Evolutionary conservation across 257 asterid genomes (phyloP), one percentile per base, ranked within the genome.

Genomic region (Fraxinus quadrangulata): DNA sequence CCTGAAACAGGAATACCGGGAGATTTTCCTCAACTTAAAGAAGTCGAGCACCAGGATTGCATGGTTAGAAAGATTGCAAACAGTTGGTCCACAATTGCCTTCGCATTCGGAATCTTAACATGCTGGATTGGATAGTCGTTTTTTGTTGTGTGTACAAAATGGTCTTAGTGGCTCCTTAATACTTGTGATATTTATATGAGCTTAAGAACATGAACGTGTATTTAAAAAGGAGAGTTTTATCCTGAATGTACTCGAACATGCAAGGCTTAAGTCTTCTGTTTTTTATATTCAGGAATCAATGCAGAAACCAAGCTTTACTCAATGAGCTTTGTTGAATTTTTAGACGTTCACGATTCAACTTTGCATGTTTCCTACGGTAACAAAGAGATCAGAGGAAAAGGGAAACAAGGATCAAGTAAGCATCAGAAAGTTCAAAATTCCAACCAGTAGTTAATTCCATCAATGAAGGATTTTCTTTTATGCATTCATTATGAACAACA

Each of bases 1-100:
- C 73, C 72, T 80, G 78, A 83, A 80, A 80, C 81, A 80, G 77
- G 84, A 80, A 77, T 80, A 83, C 56, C 54, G 86, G 39, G 87
- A 83, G 67, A 83, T 83, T 14, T 83, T 83, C 54, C 87, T 83
- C 17, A 80, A 77, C 82, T 70, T 80, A 79, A 83, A 83, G 79
- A 83, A 80, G 71, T 63, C 84, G 3, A 71, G 81, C 77, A 75
- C 83, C 23, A 83, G 81, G 73, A 54, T 83, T 13, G 81, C 86
- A 51, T 83, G 86, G 86, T 72, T 83, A 72, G 72, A 79, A 36
- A 75, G 86, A 78, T 71, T 83, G 70, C 81, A 79, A 47, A 71
- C 86, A 0, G 51, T 65, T 24, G 71, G 84, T 24, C 79, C 87
- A n/a, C 75, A 77, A 37, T 65, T 77, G 77, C 82, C 80, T 70